Evolutionary conservation across 2,329 filamentous ascomycete genomes (phyloP), one percentile per base, ranked within the genome.

Genomic region (Herpotrichia juniperi): DNA sequence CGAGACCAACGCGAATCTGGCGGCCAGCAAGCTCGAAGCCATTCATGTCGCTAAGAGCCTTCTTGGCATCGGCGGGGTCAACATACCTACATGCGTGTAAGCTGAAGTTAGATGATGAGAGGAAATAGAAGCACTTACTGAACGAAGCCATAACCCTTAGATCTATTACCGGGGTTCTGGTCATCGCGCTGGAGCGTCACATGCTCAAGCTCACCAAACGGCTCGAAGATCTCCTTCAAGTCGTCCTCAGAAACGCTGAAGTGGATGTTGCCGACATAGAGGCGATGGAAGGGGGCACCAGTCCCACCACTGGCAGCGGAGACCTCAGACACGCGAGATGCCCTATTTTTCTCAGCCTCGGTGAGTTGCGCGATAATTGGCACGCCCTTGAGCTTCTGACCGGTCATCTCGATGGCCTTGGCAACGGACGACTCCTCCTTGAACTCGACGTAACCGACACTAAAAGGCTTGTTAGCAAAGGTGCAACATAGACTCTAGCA

Each of bases 381-480:
- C 63, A 99, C 97, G 83, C 92, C 93, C 88, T 96, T 82, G 78
- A 99, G 88, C 79, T 94, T 96, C 81, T 97, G 93, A 78, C 94
- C 94, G 76, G 94, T 99, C 81, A 99, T 92, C 81, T 96, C 90
- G 74, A 99, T 90, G 71, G 96, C 94, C 79, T 90, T 87, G 69
- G 88, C 83, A 66, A 99, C 93, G 64, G 93, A 96, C 67, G 96
- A 91, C 84, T 97, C 93, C 71, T 90, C 87, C 74, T 93, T 96
- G 78, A 99, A 99, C 82, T 99, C 94, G 81, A 99, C 96, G 72
- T 99, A 99, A 74, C 96, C 94, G 76, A 99, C 94, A 77, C 94
- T 97, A 65, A 8, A 42, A 42, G 44, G 24, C n/a, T n/a, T 39
- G 64, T 82, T 73, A 82, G 80, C 63, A 58, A 31, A 25, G 26